Evolutionary conservation across 495 filamentous ascomycete genomes (phyloP), one percentile per base, ranked within the genome.

Genomic region (Cercophora sp.): DNA sequence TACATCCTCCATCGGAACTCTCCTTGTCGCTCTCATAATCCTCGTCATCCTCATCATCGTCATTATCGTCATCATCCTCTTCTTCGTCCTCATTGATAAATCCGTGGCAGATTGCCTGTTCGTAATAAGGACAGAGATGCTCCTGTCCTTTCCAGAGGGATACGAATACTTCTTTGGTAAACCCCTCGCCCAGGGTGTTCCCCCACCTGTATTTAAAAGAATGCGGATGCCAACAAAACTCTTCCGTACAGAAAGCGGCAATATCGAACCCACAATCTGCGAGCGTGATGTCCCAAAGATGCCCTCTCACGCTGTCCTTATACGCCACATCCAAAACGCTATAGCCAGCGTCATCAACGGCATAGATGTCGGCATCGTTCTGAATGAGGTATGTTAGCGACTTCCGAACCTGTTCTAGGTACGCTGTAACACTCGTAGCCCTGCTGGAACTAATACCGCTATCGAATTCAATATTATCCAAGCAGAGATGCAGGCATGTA

Each of bases 91-190:
- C n/a, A n/a, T n/a, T n/a, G n/a, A n/a, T n/a, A n/a, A n/a, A n/a
- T n/a, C n/a, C n/a, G n/a, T n/a, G n/a, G n/a, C n/a, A n/a, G n/a
- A 32, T 32, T 32, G 29, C 29, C 29, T 32, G 8, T 32, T 48
- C 8, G 23, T 35, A 48, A 18, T 48, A 48, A 3, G 45, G 45
- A 22, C 45, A 48, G 24, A 48, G 45, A 48, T 48, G 45, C 31
- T 48, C 45, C 18, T 13, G 6, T 15, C 45, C 45, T 48, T 34
- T 27, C 45, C 45, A 48, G 19, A 48, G 29, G 13, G 27, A 11
- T 5, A 22, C 45, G 36, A 48, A 48, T 4, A 34, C 10, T 16
- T 36, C 24, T 18, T 27, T 48, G 19, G 45, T 48, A 19, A n/a
- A n/a, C n/a, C n/a, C n/a, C n/a, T n/a, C n/a, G n/a, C n/a, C n/a